Evolutionary conservation across 1,284 basidiomycete species (phyloP).

Genomic region (Pascua guehoae): DNA sequence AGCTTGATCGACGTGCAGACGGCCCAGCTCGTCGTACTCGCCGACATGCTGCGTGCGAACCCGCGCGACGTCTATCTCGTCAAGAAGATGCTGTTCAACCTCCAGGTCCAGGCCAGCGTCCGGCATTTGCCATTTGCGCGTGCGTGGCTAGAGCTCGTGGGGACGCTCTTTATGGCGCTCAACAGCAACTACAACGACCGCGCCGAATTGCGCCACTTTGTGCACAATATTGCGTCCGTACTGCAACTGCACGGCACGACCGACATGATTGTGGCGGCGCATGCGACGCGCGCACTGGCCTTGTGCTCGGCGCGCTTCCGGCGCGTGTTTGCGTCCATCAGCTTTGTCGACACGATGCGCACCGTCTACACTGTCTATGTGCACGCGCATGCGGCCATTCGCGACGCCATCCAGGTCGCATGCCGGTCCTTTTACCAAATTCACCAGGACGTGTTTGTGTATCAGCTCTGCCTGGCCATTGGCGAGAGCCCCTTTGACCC

Average conservation of each 20-base stretch:
- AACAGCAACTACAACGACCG: conserved; percentile 72
- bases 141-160: conserved; percentile 67
- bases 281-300: conserved; percentile 64
- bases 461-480: conserved; percentile 63
- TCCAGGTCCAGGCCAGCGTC: conserved; percentile 49
- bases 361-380: conserved; percentile 65
- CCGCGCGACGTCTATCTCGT: conserved; percentile 67
- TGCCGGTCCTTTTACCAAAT: conserved; percentile 68
- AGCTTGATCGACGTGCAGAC: conserved; percentile 63
- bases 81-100: conserved; percentile 63
- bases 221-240: conserved; percentile 67
- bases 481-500: conserved; percentile 58
- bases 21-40: conserved; percentile 67
- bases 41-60: conserved; percentile 63
- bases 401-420: conserved; percentile 67
- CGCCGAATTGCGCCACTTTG: conserved; percentile 63
- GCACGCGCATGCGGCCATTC: conserved; percentile 57
- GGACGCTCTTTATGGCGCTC: conserved; percentile 67
- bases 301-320: conserved; percentile 72
- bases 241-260: conserved; percentile 64
- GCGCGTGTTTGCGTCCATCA: conserved; percentile 66
- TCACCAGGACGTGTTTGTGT: conserved; percentile 70
- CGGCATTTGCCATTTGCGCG: conserved; percentile 54
- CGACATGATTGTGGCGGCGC: conserved; percentile 63
- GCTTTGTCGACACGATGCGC: conserved; percentile 69